Conservation (phyloP, 1,284 basidiomycete genomes). For the Fomes fomentarius region DNA sequence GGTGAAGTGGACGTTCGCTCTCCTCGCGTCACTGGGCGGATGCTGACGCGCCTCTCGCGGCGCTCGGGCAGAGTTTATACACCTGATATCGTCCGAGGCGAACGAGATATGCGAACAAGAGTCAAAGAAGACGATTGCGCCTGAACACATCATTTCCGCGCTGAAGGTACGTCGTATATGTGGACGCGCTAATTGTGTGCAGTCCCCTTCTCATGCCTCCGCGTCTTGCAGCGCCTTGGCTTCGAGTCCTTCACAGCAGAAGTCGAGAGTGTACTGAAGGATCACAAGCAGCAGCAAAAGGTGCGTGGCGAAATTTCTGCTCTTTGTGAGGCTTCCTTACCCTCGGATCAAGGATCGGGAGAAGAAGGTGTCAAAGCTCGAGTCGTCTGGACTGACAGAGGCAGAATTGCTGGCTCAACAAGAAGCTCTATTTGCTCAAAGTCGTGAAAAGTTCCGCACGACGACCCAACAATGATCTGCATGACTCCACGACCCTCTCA, state of each 20-base stretch:
- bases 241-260: slow-evolving; percentile 88
- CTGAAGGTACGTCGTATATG: slow-evolving; percentile 66
- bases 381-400: slow-evolving; percentile 88
- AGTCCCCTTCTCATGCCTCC: slow-evolving; percentile 8
- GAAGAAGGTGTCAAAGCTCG: slow-evolving; percentile 88
- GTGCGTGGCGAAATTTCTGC: slow-evolving; percentile 43
- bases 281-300: slow-evolving; percentile 96
- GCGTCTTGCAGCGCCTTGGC: slow-evolving; percentile 69
- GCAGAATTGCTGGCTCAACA: slow-evolving; percentile 90
- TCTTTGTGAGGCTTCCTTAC: slow-evolving; percentile 4
- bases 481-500: neutral
- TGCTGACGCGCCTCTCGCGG: slow-evolving; percentile 11
- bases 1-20: slow-evolving; percentile 55
- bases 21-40: slow-evolving; percentile 6
- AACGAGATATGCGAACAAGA: slow-evolving; percentile 99
- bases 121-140: slow-evolving; percentile 99
- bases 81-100: slow-evolving; percentile 95
- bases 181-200: neutral
- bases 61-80: slow-evolving; percentile 87
- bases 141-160: slow-evolving; percentile 94
- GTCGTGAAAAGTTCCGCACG: slow-evolving; percentile 73
- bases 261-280: slow-evolving; percentile 90
- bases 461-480: slow-evolving; percentile 40
- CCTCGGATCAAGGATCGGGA: slow-evolving; percentile 66
- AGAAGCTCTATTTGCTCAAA: slow-evolving; percentile 90